Conservation (phyloP, 2,329 filamentous ascomycete genomes). For the Fragosphaeria purpurea region DNA sequence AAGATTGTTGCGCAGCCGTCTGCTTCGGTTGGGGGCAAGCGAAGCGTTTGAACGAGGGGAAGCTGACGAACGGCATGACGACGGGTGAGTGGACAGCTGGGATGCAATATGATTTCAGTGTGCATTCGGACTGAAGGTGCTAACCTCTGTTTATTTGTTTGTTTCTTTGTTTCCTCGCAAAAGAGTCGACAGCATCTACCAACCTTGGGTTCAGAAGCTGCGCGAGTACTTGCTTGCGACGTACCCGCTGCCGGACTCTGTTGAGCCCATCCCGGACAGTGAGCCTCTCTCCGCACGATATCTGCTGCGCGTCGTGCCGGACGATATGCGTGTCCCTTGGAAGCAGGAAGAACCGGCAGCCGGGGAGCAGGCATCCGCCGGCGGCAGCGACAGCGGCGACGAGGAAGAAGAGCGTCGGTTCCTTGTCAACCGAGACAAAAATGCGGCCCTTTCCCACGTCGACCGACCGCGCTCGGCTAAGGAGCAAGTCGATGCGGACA, state of each 20-base stretch:
- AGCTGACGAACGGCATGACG: conserved; percentile 85
- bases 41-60: conserved; percentile 72
- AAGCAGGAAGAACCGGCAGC: too few relatives aligned
- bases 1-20: conserved; percentile 73
- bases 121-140: too few relatives aligned
- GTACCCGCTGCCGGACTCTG: conserved; percentile 58
- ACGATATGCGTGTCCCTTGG: not conserved
- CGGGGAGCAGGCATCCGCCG: too few relatives aligned
- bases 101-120: too few relatives aligned
- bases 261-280: conserved; percentile 63
- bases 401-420: conserved; percentile 7
- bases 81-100: conserved; percentile 50
- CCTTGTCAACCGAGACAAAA: conserved; percentile 11
- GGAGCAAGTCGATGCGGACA: conserved; percentile 15
- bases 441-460: conserved; percentile 16
- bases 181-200: conserved; percentile 72
- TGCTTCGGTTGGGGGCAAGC: conserved; percentile 72
- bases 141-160: not conserved
- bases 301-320: conserved; percentile 20
- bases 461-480: conserved; percentile 10
- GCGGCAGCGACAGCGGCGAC: not conserved
- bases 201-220: conserved; percentile 66
- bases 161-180: not conserved
- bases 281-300: conserved; percentile 69
- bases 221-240: conserved; percentile 53